A percentile compares a stretch with the other conserved stretches of the same genome.
These are phyloP conservation scores for Epichloe gansuensis DNA, from an alignment of 2,329 filamentous ascomycete genomes.

Conservation along the genomic window DNA sequence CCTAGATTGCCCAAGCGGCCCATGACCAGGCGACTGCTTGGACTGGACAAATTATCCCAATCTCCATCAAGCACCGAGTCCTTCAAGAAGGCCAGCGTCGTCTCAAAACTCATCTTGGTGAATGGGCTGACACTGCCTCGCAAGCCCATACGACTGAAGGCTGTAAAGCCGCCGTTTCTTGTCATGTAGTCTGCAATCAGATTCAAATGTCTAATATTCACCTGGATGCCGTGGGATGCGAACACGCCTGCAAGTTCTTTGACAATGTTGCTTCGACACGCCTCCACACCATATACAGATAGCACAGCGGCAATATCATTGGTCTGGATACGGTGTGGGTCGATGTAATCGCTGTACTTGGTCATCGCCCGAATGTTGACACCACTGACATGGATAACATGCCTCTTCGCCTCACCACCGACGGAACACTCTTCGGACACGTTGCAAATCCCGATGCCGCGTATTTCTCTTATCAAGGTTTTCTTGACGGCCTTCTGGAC, in stretches of 20 bases:
- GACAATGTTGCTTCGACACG: slow-evolving; percentile 76
- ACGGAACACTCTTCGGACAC: slow-evolving; percentile 44
- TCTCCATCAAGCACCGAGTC: slow-evolving; percentile 86
- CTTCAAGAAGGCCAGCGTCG: slow-evolving; percentile 82
- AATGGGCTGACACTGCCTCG: slow-evolving; percentile 78
- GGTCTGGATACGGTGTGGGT: slow-evolving; percentile 75
- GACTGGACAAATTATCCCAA: slow-evolving; percentile 75
- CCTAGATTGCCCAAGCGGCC: slow-evolving; percentile 72
- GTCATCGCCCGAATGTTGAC: slow-evolving; percentile 89
- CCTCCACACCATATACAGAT: slow-evolving; percentile 81
- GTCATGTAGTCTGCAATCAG: slow-evolving; percentile 98
- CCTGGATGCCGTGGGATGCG: slow-evolving; percentile 76
- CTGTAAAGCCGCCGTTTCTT: slow-evolving; percentile 73
- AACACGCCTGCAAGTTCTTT: slow-evolving; percentile 79
- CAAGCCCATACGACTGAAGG: slow-evolving; percentile 86
- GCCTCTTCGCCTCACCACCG: slow-evolving; percentile 16
- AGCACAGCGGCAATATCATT: slow-evolving; percentile 89
- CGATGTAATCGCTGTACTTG: slow-evolving; percentile 70
- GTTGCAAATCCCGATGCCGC: slow-evolving; percentile 60
- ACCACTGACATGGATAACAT: slow-evolving; percentile 65
- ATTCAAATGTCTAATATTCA: slow-evolving; percentile 85
- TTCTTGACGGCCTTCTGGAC: slow-evolving; percentile 69
- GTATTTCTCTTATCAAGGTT: slow-evolving; percentile 77
- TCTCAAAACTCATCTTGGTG: slow-evolving; percentile 99
- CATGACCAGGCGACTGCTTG: slow-evolving; percentile 78